Evolutionary conservation across 768 basidiomycete genomes (phyloP).

Genomic region (Pleurotus tuber-regium): DNA sequence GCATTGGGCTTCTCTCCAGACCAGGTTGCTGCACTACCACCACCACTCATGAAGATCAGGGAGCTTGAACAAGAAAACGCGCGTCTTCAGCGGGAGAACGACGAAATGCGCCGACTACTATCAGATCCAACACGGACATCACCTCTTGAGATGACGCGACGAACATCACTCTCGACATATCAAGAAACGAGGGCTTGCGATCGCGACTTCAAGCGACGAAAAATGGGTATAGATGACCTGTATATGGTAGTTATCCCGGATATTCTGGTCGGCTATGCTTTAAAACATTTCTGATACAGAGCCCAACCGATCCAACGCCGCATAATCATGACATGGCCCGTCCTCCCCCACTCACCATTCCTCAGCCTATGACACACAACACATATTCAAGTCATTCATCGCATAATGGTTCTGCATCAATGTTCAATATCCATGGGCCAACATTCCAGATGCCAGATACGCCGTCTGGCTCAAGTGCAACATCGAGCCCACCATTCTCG

Average conservation of each 20-base stretch:
- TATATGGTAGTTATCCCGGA: slow-evolving; percentile 42
- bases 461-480: slow-evolving; percentile 68
- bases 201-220: slow-evolving; percentile 62
- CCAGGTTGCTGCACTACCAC: slow-evolving; percentile 69
- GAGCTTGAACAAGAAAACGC: slow-evolving; percentile 83
- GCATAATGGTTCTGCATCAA: slow-evolving; percentile 38
- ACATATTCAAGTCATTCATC: slow-evolving; percentile 21
- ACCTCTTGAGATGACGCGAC: slow-evolving; percentile 41
- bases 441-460: slow-evolving; percentile 69
- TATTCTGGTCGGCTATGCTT: background rate
- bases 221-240: slow-evolving; percentile 51
- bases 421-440: slow-evolving; percentile 54
- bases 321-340: slow-evolving; percentile 34
- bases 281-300: slow-evolving; percentile 26
- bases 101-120: slow-evolving; percentile 68
- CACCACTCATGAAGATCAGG: slow-evolving; percentile 71
- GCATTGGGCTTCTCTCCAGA: slow-evolving; percentile 72
- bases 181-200: slow-evolving; percentile 49
- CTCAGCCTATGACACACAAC: slow-evolving; percentile 47
- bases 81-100: slow-evolving; percentile 68
- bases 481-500: slow-evolving; percentile 83
- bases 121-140: slow-evolving; percentile 40
- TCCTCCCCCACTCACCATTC: slow-evolving; percentile 63
- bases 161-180: slow-evolving; percentile 44
- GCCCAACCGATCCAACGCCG: slow-evolving; percentile 45